phyloP scores from a whole-genome alignment of 2,329 filamentous ascomycete genomes.

The Hymenoscyphus repandus region DNA sequence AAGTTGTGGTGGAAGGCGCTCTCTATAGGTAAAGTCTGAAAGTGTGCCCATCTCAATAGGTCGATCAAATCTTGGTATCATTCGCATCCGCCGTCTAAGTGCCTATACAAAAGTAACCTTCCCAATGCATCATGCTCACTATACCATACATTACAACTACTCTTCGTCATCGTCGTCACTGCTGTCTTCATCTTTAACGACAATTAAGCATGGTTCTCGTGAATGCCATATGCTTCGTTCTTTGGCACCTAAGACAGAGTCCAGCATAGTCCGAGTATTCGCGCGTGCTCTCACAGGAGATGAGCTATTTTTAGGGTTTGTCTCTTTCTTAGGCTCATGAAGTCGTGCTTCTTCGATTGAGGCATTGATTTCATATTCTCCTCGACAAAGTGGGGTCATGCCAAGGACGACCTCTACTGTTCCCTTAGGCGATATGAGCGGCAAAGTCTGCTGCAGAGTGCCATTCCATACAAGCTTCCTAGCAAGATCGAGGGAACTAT shows the following conservation, averaged over 20 bases:
- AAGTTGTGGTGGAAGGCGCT: too few relatives aligned
- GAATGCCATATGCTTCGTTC: slow-evolving; percentile 63
- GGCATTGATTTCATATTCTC: slow-evolving; percentile 76
- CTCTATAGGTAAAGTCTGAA: too few relatives aligned
- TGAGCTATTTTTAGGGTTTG: slow-evolving; percentile 28
- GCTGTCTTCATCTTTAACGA: slow-evolving; percentile 42
- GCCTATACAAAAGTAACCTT: background rate
- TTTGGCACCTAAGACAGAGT: slow-evolving; percentile 52
- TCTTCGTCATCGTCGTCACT: slow-evolving; percentile 25
- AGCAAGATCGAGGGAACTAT: slow-evolving; percentile 72
- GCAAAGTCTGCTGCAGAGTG: slow-evolving; percentile 69
- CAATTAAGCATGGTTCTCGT: slow-evolving; percentile 49
- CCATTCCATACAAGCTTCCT: slow-evolving; percentile 83
- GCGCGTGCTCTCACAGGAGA: slow-evolving; percentile 37
- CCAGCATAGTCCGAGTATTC: slow-evolving; percentile 53
- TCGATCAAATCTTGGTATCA: background rate
- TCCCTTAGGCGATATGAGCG: slow-evolving; percentile 53
- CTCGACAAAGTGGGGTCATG: slow-evolving; percentile 69
- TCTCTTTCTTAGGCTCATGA: slow-evolving; percentile 16
- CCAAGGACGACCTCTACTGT: slow-evolving; percentile 60
- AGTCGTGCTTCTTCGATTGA: slow-evolving; percentile 74
- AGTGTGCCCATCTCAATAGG: too few relatives aligned
- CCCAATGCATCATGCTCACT: background rate
- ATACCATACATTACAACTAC: slow-evolving; percentile 1
- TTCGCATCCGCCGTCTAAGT: background rate